A percentile compares a stretch with the other conserved stretches of the same genome.
Evolutionary conservation across 495 filamentous ascomycete genomes (phyloP).

Genomic region (Hypoxylon trugodes): DNA sequence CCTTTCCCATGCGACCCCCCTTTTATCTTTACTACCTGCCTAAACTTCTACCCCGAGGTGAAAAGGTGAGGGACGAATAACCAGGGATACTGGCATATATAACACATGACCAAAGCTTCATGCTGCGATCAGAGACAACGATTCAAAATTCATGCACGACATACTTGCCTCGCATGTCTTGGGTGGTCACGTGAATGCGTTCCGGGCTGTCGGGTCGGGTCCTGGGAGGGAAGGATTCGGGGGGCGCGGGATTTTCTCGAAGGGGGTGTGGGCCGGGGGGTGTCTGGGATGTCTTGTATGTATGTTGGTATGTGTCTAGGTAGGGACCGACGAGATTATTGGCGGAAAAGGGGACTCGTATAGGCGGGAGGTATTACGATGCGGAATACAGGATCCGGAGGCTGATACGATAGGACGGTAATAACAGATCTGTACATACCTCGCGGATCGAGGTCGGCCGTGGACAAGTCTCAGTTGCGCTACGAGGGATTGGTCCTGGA

Average conservation of each 20-base stretch:
- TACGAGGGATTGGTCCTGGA: not conserved
- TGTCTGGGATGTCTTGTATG: not conserved
- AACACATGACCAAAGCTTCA: constrained; percentile 36
- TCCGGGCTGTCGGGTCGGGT: constrained; percentile 4
- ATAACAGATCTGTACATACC: too few species aligned
- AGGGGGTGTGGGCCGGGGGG: not conserved
- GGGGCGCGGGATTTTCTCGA: not conserved
- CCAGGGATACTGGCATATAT: not conserved
- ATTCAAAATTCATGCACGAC: constrained; percentile 42
- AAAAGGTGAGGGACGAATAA: not conserved
- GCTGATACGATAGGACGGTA: too few species aligned
- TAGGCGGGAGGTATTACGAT: too few species aligned
- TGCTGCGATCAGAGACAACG: not conserved
- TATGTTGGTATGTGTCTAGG: not conserved
- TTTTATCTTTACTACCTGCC: too few species aligned
- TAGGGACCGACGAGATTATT: too few species aligned
- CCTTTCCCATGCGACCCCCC: too few species aligned
- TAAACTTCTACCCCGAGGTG: too few species aligned
- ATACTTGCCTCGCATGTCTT: constrained; percentile 49
- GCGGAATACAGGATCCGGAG: too few species aligned
- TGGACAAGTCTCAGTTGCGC: too few species aligned
- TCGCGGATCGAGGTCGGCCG: too few species aligned
- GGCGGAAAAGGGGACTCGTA: too few species aligned
- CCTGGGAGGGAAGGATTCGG: not conserved
- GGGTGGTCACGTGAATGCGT: constrained; percentile 43